Evolutionary conservation across 1,139 yeast species (phyloP), one percentile per base, ranked within the genome.

Genomic region (Pneumocystis murina): DNA sequence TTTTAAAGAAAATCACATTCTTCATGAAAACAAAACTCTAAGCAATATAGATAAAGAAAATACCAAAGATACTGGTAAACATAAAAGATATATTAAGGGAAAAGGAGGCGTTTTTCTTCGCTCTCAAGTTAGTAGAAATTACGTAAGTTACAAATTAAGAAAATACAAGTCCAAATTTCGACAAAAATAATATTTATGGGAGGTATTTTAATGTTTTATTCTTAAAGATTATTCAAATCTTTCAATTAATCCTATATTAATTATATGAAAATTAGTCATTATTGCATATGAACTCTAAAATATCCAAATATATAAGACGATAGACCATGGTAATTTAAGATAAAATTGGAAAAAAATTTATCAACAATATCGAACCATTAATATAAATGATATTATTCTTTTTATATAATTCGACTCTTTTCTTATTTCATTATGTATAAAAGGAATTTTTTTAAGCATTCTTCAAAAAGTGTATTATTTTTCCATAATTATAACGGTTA

Each of bases 41-140:
- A 24, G 8, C 17, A 43, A 43, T 43, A 14, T 20, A 7, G 20
- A 4, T 24, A 7, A 10, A 48, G n/a, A 14, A 12, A 24, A 48
- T 24, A 24, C 24, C 3, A 24, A 1, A 1, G n/a, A 10, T 20
- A 12, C 1, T 10, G 10, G 30, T 12, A 48, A 12, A 12, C 55
- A 10, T 48, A 48, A 24, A 4, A 48, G 17, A 24, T 48, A 24
- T 24, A 48, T 48, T 24, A 48, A 48, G 17, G 55, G 55, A 10
- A 61, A 54, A 43, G 57, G 57, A 12, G 58, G 58, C 2, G 61
- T 61, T n/a, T 14, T 43, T 16, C 41, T 61, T 48, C 57, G 48
- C 3, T 39, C 36, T 16, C 62, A 61, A 54, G 62, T 61, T 16
- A 61, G 62, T 24, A 33, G 43, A 20, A 61, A 61, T 36, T 61